Evolutionary conservation across 805 yeast genomes (phyloP), one percentile per base, ranked within the genome.

Genomic region (Starmerella floricola): DNA sequence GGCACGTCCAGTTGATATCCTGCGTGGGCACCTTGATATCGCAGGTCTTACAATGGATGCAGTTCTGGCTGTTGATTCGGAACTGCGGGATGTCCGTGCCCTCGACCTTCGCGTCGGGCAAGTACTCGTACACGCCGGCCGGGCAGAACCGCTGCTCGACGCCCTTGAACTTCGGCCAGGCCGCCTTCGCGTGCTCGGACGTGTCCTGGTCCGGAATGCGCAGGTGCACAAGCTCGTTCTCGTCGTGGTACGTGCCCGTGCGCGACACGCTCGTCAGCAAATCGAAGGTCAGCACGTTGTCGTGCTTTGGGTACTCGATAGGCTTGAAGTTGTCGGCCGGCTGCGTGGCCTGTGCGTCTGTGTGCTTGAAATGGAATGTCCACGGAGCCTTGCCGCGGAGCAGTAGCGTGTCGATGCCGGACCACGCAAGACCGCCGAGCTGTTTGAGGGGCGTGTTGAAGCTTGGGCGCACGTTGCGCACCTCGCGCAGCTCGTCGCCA

Each of bases 11-110:
- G 58, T 74, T 71, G 48, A 91, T 91, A 58, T 87, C 95, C 63
- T 88, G 95, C 1, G 84, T 71, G 6, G 98, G 98, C 8, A 80
- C 93, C 63, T 91, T 91, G 61, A 91, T 91, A 63, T 91, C 98
- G 68, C 98, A 88, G 2, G 97, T 88, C 64, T 91, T 91, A 67
- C 98, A 91, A 62, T 91, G 98, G 51, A 91, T 87, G 67, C 98
- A 91, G 63, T 91, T 91, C 64, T 91, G 98, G 17, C 94, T 75
- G 64, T 91, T 91, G 63, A 91, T 88, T 61, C 84, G 91, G 64
- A 91, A 88, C 56, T 76, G 73, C 15, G 85, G 91, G 20, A 46
- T 26, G 16, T 60, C 57, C 16, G 61, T 60, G 13, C 20, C 34
- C 40, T 73, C 79, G 4, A 12, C 24, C 18, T 26, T 17, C 17